A percentile compares a stretch with the other conserved stretches of the same genome.
Conservation (phyloP, 2,329 filamentous ascomycete species). For the Cercospora sp. region DNA sequence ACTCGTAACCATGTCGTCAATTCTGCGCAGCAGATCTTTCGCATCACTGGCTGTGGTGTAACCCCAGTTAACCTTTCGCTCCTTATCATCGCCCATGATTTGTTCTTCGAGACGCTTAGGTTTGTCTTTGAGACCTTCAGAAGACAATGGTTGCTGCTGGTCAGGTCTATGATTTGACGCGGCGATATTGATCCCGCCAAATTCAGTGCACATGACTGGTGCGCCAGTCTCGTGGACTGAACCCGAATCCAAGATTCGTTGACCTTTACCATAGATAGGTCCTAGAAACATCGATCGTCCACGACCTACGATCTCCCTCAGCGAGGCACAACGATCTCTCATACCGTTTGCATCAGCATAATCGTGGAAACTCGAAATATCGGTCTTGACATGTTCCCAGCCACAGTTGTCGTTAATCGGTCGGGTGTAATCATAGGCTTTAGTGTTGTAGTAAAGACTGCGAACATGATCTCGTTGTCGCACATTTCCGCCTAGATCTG, state of each 20-base stretch:
- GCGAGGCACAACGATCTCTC: slow-evolving; percentile 54
- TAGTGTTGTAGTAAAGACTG: slow-evolving; percentile 64
- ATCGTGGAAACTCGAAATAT: slow-evolving; percentile 68
- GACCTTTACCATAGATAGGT: slow-evolving; percentile 43
- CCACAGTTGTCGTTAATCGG: slow-evolving; percentile 72
- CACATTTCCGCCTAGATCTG: slow-evolving; percentile 56
- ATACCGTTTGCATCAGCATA: slow-evolving; percentile 62
- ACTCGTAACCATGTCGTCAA: slow-evolving; percentile 61
- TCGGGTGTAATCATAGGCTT: slow-evolving; percentile 62
- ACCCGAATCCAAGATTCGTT: slow-evolving; percentile 47
- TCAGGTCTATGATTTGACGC: slow-evolving; percentile 42
- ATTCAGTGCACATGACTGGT: slow-evolving; percentile 67
- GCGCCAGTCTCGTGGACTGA: slow-evolving; percentile 55
- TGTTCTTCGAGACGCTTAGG: slow-evolving; percentile 60
- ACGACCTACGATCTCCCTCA: slow-evolving; percentile 59
- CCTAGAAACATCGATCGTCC: slow-evolving; percentile 59
- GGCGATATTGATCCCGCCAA: slow-evolving; percentile 68
- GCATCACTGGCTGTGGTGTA: slow-evolving; percentile 66
- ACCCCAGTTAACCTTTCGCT: slow-evolving; percentile 58
- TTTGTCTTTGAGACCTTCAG: slow-evolving; percentile 52
- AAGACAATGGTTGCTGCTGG: slow-evolving; percentile 12
- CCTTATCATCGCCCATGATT: slow-evolving; percentile 48
- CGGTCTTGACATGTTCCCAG: slow-evolving; percentile 67
- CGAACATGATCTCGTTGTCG: slow-evolving; percentile 66
- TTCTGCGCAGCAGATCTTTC: slow-evolving; percentile 59